Evolutionary conservation across 2,329 filamentous ascomycete species (phyloP), one percentile per base, ranked within the genome.

Genomic region (Colletotrichum scovillei): DNA sequence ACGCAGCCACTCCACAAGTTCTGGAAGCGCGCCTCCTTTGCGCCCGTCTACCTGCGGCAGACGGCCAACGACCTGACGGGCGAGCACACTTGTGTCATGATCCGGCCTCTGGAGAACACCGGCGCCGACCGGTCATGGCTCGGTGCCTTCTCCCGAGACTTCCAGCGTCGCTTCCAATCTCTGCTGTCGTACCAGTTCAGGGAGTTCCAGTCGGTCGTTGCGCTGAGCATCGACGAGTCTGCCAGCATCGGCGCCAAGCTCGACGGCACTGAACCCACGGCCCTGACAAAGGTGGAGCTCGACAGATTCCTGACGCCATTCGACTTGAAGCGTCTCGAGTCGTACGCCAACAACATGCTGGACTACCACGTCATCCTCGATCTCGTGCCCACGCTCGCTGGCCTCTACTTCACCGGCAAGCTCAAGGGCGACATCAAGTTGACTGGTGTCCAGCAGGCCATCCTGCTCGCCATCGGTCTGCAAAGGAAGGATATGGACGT

Each of bases 331-430:
- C 92, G 97, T 32, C 88, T 99, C 3, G 96, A 98, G 80, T 95
- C 94, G 56, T 99, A 99, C 79, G 94, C 97, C 19, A 97, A 97
- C 84, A 98, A 97, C 84, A 94, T 98, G 89, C 91, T 99, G 55
- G 97, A 99, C 83, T 98, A 98, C 86, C 97, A 98, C 80, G 95
- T 98, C 77, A 97, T 99, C 68, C 89, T 98, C 32, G 97, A 99
- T 81, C 90, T 99, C 79, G 88, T 99, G 69, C 97, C 97, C 0
- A 90, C 88, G 1, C 91, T 99, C 75, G 93, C 97, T 1, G 88
- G 88, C 28, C 89, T 97, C 30, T 98, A 96, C 86, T 99, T 99
- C 83, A 92, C 91, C 0, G 94, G 94, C 60, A 91, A 92, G 11
- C 86, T 98, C 22, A 91, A 88, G 78, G 83, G 85, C 46, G 86